These are phyloP conservation scores for Paxillus rubicundulus DNA, from an alignment of 768 basidiomycete genomes.

Conservation along the genomic window DNA sequence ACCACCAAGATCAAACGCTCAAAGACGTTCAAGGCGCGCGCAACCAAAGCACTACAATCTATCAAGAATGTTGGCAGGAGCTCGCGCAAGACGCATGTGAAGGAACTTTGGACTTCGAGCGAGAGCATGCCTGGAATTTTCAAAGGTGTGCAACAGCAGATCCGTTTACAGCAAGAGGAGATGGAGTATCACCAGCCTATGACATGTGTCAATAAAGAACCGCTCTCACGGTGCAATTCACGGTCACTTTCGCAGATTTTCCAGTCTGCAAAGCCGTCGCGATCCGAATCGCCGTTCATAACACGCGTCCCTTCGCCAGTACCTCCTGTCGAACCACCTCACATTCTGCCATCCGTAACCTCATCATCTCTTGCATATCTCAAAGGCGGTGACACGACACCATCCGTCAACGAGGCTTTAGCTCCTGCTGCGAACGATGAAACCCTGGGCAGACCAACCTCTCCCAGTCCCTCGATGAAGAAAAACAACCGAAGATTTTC, in stretches of 20 bases:
- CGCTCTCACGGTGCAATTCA: slow-evolving; percentile 24
- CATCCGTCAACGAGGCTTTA: slow-evolving; percentile 16
- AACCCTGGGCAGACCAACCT: slow-evolving; percentile 24
- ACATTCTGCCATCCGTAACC: slow-evolving; percentile 2
- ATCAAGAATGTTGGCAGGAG: slow-evolving; percentile 43
- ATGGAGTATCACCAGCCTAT: slow-evolving; percentile 10
- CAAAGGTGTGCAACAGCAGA: slow-evolving; percentile 26
- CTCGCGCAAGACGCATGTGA: slow-evolving; percentile 37
- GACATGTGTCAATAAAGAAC: slow-evolving; percentile 22
- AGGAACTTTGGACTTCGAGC: slow-evolving; percentile 36
- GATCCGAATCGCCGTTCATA: slow-evolving; percentile 23
- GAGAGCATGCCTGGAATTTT: slow-evolving; percentile 28
- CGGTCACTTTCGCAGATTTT: slow-evolving; percentile 35
- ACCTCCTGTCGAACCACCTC: slow-evolving; percentile 16
- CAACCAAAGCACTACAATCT: slow-evolving; percentile 46
- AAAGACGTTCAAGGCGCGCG: slow-evolving; percentile 45
- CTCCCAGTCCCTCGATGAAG: slow-evolving; percentile 35
- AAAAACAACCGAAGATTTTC: slow-evolving; percentile 33
- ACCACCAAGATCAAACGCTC: slow-evolving; percentile 30
- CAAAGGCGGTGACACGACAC: slow-evolving; percentile 25
- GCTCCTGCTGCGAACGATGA: slow-evolving; percentile 12
- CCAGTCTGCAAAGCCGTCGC: slow-evolving; percentile 25
- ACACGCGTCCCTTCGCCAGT: slow-evolving; percentile 24
- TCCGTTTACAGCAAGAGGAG: slow-evolving; percentile 12
- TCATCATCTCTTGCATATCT: slow-evolving; percentile 8